Percentiles rank a stretch among this genome's conserved stretches.
Conservation (phyloP, 768 basidiomycete genomes). For the Russula griseocarnosa region DNA sequence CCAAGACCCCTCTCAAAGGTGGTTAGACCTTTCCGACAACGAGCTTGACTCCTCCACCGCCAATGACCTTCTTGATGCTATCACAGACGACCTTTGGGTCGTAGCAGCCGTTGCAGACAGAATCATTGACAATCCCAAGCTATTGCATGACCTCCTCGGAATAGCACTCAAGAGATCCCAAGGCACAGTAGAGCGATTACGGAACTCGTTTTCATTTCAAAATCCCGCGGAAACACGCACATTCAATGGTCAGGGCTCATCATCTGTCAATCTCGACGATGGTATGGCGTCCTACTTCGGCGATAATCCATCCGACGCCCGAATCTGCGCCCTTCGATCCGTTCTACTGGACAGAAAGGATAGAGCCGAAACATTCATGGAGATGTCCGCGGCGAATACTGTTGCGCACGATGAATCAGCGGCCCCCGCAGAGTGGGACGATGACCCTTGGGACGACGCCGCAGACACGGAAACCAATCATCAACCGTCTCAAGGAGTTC, state of each 20-base stretch:
- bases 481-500: constrained; percentile 31
- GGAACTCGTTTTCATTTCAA: constrained; percentile 28
- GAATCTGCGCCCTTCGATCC: constrained; percentile 59
- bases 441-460: constrained; percentile 71
- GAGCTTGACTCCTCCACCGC: constrained; percentile 53
- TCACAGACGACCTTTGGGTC: constrained; percentile 73
- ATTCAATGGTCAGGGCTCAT: constrained; percentile 21
- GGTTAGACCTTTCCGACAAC: constrained; percentile 54
- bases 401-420: constrained; percentile 34
- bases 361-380: constrained; percentile 65
- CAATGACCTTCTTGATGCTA: constrained; percentile 43
- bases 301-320: constrained; percentile 54
- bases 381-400: constrained; percentile 44
- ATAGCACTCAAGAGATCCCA: constrained; percentile 61
- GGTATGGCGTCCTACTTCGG: constrained; percentile 52
- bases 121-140: constrained; percentile 50
- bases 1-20: constrained; percentile 40
- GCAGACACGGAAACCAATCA: constrained; percentile 32
- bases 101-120: constrained; percentile 70
- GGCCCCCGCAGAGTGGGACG: constrained; percentile 56
- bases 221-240: constrained; percentile 27
- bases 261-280: constrained; percentile 32
- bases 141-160: constrained; percentile 57
- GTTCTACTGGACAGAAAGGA: constrained; percentile 67
- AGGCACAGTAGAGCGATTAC: constrained; percentile 40